phyloP scores from a whole-genome alignment of 2,329 filamentous ascomycete species.

The Lomentospora prolificans region DNA sequence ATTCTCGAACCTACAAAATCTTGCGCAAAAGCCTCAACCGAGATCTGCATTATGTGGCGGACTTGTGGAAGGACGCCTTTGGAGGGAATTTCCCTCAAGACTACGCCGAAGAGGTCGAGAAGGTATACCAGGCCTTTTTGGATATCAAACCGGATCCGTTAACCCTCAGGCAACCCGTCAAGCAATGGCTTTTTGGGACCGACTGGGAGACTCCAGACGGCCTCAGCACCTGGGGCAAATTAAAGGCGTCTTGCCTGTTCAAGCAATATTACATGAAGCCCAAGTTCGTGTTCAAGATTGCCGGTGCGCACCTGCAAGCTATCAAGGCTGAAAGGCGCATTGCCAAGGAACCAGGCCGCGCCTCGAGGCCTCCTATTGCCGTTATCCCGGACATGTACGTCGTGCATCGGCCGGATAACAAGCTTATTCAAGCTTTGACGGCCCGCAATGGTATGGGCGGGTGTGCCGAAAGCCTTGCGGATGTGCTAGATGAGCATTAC shows the following conservation, averaged over 20 bases:
- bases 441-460: slow-evolving; percentile 18
- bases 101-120: slow-evolving; percentile 31
- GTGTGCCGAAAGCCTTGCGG: slow-evolving; percentile 13
- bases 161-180: slow-evolving; percentile 16
- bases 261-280: slow-evolving; percentile 15
- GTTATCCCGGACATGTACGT: slow-evolving; percentile 28
- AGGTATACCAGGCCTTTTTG: slow-evolving; percentile 31
- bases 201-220: slow-evolving; percentile 4
- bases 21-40: slow-evolving; percentile 24
- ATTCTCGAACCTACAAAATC: slow-evolving; percentile 18
- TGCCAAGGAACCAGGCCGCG: slow-evolving; percentile 22
- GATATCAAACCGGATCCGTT: slow-evolving; percentile 26
- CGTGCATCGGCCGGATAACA: slow-evolving; percentile 25
- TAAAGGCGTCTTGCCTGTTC: slow-evolving; percentile 42
- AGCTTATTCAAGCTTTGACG: slow-evolving; percentile 15
- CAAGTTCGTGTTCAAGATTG: slow-evolving; percentile 36
- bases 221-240: slow-evolving; percentile 32
- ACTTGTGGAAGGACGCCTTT: slow-evolving; percentile 23
- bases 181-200: slow-evolving; percentile 20
- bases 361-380: slow-evolving; percentile 16
- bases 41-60: slow-evolving; percentile 36
- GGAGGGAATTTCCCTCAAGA: slow-evolving; percentile 23
- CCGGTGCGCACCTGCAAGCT: slow-evolving; percentile 28
- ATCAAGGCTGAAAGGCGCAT: slow-evolving; percentile 20
- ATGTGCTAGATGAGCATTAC: slow-evolving; percentile 1